A percentile compares a stretch with the other conserved stretches of the same genome.
These are phyloP conservation scores for Geranium incanum DNA, from an alignment of 441 rosid genomes.

Conservation along the genomic window DNA sequence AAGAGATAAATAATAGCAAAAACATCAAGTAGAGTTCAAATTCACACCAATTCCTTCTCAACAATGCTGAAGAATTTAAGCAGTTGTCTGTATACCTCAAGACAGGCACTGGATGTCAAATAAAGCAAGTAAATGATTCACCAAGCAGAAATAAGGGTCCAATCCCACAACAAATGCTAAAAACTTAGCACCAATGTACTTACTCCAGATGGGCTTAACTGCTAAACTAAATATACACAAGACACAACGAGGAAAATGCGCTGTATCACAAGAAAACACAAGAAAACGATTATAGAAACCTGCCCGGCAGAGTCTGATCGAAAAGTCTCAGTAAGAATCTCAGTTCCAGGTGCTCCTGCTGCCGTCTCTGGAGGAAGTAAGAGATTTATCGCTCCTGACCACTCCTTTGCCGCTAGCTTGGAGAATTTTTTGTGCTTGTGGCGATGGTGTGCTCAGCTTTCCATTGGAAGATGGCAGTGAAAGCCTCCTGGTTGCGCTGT, in stretches of 20 bases:
- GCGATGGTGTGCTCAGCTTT: conserved; percentile 42
- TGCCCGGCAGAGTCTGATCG: not conserved
- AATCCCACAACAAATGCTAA: too few relatives aligned
- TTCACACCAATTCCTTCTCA: not conserved
- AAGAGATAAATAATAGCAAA: not conserved
- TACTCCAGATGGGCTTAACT: too few relatives aligned
- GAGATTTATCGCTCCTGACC: conserved; percentile 33
- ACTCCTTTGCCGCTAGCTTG: conserved; percentile 45
- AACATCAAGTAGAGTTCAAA: not conserved
- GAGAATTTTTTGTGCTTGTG: conserved; percentile 42
- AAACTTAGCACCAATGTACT: too few relatives aligned
- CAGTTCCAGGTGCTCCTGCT: conserved; percentile 29
- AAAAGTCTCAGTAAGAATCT: not conserved
- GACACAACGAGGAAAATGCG: not conserved
- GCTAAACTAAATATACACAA: not conserved
- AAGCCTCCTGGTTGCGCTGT: conserved; percentile 44
- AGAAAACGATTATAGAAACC: not conserved
- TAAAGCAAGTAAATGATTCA: too few relatives aligned
- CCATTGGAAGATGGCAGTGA: conserved; percentile 53
- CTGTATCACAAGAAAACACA: not conserved
- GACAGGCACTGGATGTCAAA: too few relatives aligned
- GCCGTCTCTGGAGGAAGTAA: conserved; percentile 48
- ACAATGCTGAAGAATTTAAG: too few relatives aligned
- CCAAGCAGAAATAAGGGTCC: too few relatives aligned
- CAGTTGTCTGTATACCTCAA: too few relatives aligned